Conservation (phyloP, 352 stramenopile species). For the Lagenidium sp. region DNA sequence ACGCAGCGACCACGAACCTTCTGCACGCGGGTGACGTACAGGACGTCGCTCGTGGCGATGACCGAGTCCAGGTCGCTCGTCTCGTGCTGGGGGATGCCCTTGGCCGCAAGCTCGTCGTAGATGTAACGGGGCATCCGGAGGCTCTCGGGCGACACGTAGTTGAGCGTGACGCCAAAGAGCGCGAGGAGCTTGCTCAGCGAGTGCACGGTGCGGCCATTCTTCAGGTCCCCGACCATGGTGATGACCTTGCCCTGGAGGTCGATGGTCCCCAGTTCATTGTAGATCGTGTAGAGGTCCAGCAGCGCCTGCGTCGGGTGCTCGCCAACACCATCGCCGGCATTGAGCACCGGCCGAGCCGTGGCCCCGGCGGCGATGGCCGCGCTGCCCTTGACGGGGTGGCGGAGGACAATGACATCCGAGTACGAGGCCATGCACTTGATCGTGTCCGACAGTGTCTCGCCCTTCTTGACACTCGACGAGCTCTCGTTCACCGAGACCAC, state of each 20-base stretch:
- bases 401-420: constrained; percentile 92
- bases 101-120: constrained; percentile 51
- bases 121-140: constrained; percentile 83
- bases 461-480: constrained; percentile 95
- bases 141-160: constrained; percentile 89
- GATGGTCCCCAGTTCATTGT: constrained; percentile 73
- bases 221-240: constrained; percentile 98
- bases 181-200: constrained; percentile 94
- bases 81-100: constrained; percentile 83
- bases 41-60: constrained; percentile 90
- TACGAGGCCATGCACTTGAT: constrained; percentile 97
- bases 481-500: constrained; percentile 92
- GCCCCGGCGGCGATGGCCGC: constrained; percentile 63
- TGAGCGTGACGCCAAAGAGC: constrained; percentile 86
- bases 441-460: constrained; percentile 97
- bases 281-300: constrained; percentile 98
- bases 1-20: constrained; percentile 51
- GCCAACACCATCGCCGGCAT: constrained; percentile 93
- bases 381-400: constrained; percentile 90
- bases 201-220: constrained; percentile 98
- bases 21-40: constrained; percentile 99
- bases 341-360: constrained; percentile 91
- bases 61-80: constrained; percentile 79
- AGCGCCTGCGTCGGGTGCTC: constrained; percentile 99
- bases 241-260: constrained; percentile 84